Conservation (phyloP, 768 basidiomycete species). For the Rickenella mellea region DNA sequence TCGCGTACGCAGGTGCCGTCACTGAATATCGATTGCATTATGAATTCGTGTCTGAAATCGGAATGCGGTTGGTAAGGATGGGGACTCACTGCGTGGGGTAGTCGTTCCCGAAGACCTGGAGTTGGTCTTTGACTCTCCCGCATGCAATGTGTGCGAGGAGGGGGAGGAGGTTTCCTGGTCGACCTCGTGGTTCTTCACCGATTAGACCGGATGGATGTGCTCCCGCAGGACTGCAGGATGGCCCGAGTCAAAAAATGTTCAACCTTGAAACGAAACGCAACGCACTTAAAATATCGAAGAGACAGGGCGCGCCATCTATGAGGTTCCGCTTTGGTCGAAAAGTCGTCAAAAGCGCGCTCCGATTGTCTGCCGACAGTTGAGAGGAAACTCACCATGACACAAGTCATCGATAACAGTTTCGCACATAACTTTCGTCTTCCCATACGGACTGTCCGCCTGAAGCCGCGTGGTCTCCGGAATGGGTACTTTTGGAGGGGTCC, state of each 20-base stretch:
- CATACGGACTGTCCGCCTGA: slow-evolving; percentile 87
- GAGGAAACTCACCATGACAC: slow-evolving; percentile 52
- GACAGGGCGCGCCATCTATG: slow-evolving; percentile 73
- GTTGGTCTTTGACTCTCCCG: slow-evolving; percentile 64
- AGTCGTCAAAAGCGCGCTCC: background rate
- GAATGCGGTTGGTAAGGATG: background rate
- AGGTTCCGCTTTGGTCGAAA: slow-evolving; percentile 43
- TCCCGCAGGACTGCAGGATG: slow-evolving; percentile 72
- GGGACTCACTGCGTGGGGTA: slow-evolving; percentile 79
- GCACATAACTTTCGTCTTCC: slow-evolving; percentile 91
- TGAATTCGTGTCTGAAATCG: slow-evolving; percentile 1
- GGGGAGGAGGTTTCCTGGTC: slow-evolving; percentile 91
- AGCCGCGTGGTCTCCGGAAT: slow-evolving; percentile 89
- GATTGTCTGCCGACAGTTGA: background rate
- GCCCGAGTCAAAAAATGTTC: slow-evolving; percentile 4
- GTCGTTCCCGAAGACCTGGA: slow-evolving; percentile 92
- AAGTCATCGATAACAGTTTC: slow-evolving; percentile 87
- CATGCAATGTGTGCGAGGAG: slow-evolving; percentile 91
- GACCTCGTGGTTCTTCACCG: slow-evolving; percentile 93
- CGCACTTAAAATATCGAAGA: slow-evolving; percentile 94
- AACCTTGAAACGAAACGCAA: slow-evolving; percentile 3
- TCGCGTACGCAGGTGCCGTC: slow-evolving; percentile 99
- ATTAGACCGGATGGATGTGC: slow-evolving; percentile 93
- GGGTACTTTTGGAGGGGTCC: slow-evolving; percentile 83
- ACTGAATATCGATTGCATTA: slow-evolving; percentile 23